Evolutionary conservation across 352 stramenopile genomes (phyloP), one percentile per base, ranked within the genome.

Genomic region (Pythium rishiriense): DNA sequence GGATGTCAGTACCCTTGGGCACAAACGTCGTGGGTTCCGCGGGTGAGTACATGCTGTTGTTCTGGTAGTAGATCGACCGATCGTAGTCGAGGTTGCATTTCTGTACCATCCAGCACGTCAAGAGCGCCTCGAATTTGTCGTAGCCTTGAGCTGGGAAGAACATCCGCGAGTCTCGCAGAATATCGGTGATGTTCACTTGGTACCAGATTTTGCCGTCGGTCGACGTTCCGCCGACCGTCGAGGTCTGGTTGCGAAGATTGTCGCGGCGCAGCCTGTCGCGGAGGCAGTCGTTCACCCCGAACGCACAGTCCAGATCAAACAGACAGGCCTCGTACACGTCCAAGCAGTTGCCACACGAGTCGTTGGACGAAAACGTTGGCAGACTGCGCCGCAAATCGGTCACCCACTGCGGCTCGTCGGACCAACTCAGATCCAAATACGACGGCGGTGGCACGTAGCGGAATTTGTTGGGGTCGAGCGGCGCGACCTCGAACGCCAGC

Each of bases 401-500:
- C 25, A 52, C 67, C 55, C 48, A 59, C 19, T 50, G 50, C 7
- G 50, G 50, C n/a, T 72, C 54, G 35, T 76, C 66, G 19, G 70
- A 24, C 70, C 70, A 84, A 2, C 51, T 68, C 26, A 87, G 60
- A 31, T 81, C 69, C 1, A 81, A 25, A 4, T 69, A 47, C 7
- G 51, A 5, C 0, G 73, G 75, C 17, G 78, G 78, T 6, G 75
- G 53, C 2, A 81, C 64, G 26, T 83, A 87, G 31, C 70, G 54
- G 29, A 78, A 87, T 31, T 66, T 76, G 24, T 19, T 57, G 19
- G 83, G 29, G 26, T 81, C 66, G 7, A 87, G 45, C n/a, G 73
- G 61, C 0, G 58, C 59, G 5, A 74, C 35, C 9, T 53, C 9
- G 19, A 77, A 65, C 17, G 17, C 41, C 29, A 76, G 24, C 10